These are phyloP conservation scores for Myxozyma monticola DNA, from an alignment of 805 yeast genomes.

Conservation along the genomic window DNA sequence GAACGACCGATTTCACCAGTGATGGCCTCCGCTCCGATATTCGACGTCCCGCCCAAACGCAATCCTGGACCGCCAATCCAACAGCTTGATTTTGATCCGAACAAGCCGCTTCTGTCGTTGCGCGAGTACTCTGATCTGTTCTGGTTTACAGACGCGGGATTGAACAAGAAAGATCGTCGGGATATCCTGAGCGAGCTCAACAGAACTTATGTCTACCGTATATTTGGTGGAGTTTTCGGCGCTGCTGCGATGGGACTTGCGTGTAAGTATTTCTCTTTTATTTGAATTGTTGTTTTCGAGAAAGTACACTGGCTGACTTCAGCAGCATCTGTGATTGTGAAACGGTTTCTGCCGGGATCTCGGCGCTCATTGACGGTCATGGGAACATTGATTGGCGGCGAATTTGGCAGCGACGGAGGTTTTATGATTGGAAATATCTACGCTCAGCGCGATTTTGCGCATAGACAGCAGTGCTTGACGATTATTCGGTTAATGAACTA, in stretches of 20 bases:
- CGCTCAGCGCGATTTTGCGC: slow-evolving; percentile 10
- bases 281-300: not conserved
- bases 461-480: slow-evolving; percentile 13
- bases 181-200: slow-evolving; percentile 19
- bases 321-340: slow-evolving; percentile 3
- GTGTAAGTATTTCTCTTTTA: slow-evolving; percentile 1
- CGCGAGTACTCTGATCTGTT: slow-evolving; percentile 23
- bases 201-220: slow-evolving; percentile 8
- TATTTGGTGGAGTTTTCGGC: slow-evolving; percentile 17
- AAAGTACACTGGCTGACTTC: not conserved
- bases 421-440: not conserved
- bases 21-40: too few species aligned
- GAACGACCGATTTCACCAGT: too few species aligned
- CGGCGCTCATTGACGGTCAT: slow-evolving; percentile 16
- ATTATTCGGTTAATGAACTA: slow-evolving; percentile 10
- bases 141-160: slow-evolving; percentile 23
- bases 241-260: not conserved
- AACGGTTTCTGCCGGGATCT: slow-evolving; percentile 9
- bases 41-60: slow-evolving; percentile 26
- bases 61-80: slow-evolving; percentile 11
- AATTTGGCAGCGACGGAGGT: slow-evolving; percentile 17
- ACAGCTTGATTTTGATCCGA: slow-evolving; percentile 15
- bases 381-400: slow-evolving; percentile 14
- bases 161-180: slow-evolving; percentile 16
- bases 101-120: slow-evolving; percentile 1